Percentiles rank a stretch among this genome's conserved stretches.
These are phyloP conservation scores for Biscogniauxia sp. DNA, from an alignment of 2,329 filamentous ascomycete genomes.

Conservation along the genomic window DNA sequence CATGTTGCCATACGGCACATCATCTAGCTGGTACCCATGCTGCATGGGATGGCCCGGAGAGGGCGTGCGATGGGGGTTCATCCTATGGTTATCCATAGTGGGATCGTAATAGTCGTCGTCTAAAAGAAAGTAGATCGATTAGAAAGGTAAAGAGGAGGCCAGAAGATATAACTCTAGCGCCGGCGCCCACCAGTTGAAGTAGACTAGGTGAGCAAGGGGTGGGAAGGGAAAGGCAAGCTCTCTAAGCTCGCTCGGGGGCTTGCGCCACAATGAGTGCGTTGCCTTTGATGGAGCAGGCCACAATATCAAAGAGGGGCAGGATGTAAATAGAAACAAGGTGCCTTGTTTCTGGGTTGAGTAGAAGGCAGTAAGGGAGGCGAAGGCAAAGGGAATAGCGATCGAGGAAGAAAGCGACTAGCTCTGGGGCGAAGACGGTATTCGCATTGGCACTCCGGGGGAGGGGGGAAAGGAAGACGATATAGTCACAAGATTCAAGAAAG, in stretches of 20 bases:
- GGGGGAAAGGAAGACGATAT: constrained; percentile 2
- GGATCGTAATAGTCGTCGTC: constrained; percentile 62
- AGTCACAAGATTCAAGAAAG: constrained; percentile 2
- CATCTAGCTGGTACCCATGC: constrained; percentile 78
- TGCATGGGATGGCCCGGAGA: constrained; percentile 73
- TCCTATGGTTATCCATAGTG: constrained; percentile 52
- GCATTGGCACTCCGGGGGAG: constrained; percentile 1
- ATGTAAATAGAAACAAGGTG: background rate
- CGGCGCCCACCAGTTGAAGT: constrained; percentile 4
- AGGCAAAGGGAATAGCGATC: no score
- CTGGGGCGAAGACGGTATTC: constrained; percentile 8
- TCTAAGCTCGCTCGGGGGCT: constrained; percentile 6
- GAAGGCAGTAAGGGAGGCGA: constrained; percentile 12
- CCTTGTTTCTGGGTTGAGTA: background rate
- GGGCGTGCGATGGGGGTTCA: constrained; percentile 60
- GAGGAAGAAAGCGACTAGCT: background rate
- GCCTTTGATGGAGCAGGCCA: constrained; percentile 6
- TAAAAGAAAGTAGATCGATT: constrained; percentile 8
- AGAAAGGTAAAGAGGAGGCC: constrained; percentile 2
- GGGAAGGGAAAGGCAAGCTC: constrained; percentile 1
- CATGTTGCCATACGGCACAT: constrained; percentile 72
- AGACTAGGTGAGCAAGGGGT: background rate
- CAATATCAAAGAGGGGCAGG: background rate
- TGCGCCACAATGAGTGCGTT: constrained; percentile 16
- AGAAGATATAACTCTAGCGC: background rate